phyloP scores from a whole-genome alignment of 805 yeast species.

The Kurtzmaniella cleridarum region DNA sequence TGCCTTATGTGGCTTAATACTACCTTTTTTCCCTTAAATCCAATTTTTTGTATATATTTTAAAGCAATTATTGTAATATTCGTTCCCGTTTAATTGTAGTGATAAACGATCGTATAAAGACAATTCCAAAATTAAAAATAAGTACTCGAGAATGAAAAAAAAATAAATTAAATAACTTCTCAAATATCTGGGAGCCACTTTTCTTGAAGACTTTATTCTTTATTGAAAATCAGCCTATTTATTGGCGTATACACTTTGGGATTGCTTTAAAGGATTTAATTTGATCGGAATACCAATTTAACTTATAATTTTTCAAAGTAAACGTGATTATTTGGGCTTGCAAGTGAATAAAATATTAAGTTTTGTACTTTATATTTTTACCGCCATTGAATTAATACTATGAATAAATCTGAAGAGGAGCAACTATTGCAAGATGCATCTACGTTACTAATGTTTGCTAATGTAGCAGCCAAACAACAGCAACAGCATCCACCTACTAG shows the following conservation, averaged over 20 bases:
- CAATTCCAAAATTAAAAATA: too few relatives aligned
- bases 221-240: slow-evolving; percentile 4
- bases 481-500: slow-evolving; percentile 11
- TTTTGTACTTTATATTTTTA: slow-evolving; percentile 2
- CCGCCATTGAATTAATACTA: slow-evolving; percentile 5
- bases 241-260: not conserved
- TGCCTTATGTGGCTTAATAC: too few relatives aligned
- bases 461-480: slow-evolving; percentile 43
- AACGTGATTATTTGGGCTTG: not conserved
- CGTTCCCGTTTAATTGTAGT: too few relatives aligned
- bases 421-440: slow-evolving; percentile 56
- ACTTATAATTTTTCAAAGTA: not conserved
- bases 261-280: too few relatives aligned
- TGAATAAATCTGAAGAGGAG: slow-evolving; percentile 20
- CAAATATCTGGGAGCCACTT: not conserved
- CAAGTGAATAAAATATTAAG: not conserved
- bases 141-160: too few relatives aligned
- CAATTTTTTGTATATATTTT: too few relatives aligned
- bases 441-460: slow-evolving; percentile 56
- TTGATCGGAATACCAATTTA: not conserved
- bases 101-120: too few relatives aligned
- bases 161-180: not conserved
- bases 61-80: too few relatives aligned
- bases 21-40: too few relatives aligned
- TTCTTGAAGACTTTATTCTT: not conserved